Conservation (phyloP, 2,329 filamentous ascomycete species). For the Cercospora canescens region DNA sequence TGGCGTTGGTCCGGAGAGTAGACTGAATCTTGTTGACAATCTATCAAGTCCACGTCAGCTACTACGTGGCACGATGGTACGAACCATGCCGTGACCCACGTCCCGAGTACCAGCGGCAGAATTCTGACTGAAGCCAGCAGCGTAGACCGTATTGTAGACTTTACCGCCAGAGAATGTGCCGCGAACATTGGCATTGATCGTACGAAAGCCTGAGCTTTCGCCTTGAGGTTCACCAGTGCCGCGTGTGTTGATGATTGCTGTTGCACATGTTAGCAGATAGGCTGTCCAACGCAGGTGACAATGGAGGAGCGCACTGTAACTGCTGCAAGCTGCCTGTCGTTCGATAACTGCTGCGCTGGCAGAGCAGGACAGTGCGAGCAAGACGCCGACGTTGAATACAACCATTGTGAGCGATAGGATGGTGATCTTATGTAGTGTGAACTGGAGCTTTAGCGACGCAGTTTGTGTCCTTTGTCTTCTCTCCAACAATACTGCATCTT, state of each 20-base stretch:
- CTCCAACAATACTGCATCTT: background rate
- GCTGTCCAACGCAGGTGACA: too few relatives aligned
- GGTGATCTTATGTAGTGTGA: background rate
- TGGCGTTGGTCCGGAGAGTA: slow-evolving; percentile 29
- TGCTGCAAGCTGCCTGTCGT: slow-evolving; percentile 13
- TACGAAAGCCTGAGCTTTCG: slow-evolving; percentile 33
- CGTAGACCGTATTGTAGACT: slow-evolving; percentile 39
- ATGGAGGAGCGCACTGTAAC: slow-evolving; percentile 11
- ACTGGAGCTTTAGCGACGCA: background rate
- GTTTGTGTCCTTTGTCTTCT: background rate
- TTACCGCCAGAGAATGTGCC: slow-evolving; percentile 34
- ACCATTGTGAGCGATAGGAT: background rate
- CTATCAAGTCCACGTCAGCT: slow-evolving; percentile 1
- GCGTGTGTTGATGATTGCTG: slow-evolving; percentile 32
- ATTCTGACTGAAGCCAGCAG: slow-evolving; percentile 33
- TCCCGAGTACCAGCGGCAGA: slow-evolving; percentile 32
- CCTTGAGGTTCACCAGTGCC: slow-evolving; percentile 30
- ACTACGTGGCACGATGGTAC: background rate
- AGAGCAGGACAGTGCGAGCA: slow-evolving; percentile 9
- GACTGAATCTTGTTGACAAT: slow-evolving; percentile 37
- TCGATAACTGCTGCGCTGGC: slow-evolving; percentile 13
- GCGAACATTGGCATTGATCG: slow-evolving; percentile 37
- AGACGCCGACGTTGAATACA: background rate
- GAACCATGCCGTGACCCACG: slow-evolving; percentile 3
- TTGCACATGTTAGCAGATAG: background rate